A percentile compares a stretch with the other conserved stretches of the same genome.
phyloP scores from a whole-genome alignment of 768 basidiomycete species.

The Rhodotorula graminis region DNA sequence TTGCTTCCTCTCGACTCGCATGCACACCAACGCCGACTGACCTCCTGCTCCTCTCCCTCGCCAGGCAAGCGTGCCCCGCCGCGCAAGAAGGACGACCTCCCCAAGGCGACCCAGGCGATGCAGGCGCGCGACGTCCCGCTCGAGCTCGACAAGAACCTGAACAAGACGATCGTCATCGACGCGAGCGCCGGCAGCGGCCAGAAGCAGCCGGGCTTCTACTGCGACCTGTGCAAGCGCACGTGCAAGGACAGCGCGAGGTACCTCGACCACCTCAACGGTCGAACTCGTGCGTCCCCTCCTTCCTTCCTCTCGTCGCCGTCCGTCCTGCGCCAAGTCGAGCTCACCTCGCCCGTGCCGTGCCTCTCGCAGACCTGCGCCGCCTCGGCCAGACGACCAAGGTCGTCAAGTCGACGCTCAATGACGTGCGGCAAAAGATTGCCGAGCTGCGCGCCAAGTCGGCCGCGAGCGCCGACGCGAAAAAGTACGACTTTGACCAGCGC shows the following conservation, averaged over 20 bases:
- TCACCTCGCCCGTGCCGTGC: neutral
- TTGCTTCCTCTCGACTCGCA: neutral
- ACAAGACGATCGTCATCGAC: conserved; percentile 90
- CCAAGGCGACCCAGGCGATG: conserved; percentile 90
- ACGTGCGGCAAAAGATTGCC: conserved; percentile 88
- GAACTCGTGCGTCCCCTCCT: conserved; percentile 68
- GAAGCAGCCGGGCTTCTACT: conserved; percentile 89
- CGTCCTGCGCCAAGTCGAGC: neutral
- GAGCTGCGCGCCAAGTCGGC: conserved; percentile 79
- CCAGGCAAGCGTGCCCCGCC: conserved; percentile 45
- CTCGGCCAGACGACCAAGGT: conserved; percentile 95
- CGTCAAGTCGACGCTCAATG: conserved; percentile 80
- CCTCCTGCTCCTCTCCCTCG: neutral
- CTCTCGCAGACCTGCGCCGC: conserved; percentile 67
- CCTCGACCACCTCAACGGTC: conserved; percentile 89
- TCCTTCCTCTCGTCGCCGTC: neutral
- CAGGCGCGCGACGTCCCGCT: conserved; percentile 76
- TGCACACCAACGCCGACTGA: neutral
- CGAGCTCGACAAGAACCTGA: conserved; percentile 89
- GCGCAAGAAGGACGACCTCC: conserved; percentile 85
- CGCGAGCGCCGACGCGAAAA: conserved; percentile 72
- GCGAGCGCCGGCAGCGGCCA: conserved; percentile 64
- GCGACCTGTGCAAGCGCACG: conserved; percentile 82
- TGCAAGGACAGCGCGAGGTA: conserved; percentile 93
- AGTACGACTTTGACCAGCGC: conserved; percentile 90